Conservation (phyloP, 2,329 filamentous ascomycete genomes). For the Diplodia scrobiculata region DNA sequence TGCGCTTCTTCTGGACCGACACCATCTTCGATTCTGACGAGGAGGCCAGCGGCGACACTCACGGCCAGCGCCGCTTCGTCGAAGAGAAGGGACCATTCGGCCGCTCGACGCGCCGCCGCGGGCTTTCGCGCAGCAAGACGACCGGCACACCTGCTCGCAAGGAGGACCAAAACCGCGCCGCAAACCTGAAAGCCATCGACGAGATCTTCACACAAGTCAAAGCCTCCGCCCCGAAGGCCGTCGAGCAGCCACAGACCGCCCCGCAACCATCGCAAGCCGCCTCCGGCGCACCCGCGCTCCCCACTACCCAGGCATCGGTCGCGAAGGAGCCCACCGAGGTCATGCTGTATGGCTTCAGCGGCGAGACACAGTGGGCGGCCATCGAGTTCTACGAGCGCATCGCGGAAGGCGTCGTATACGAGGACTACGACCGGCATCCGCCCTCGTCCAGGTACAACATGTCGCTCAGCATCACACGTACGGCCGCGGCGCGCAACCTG, state of each 20-base stretch:
- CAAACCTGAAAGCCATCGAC: slow-evolving; percentile 52
- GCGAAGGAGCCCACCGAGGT: slow-evolving; percentile 70
- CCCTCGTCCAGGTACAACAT: slow-evolving; percentile 72
- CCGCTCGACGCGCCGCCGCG: slow-evolving; percentile 50
- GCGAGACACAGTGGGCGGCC: slow-evolving; percentile 72
- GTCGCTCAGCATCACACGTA: slow-evolving; percentile 71
- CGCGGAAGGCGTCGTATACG: slow-evolving; percentile 77
- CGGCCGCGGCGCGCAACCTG: slow-evolving; percentile 67
- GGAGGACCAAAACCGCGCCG: slow-evolving; percentile 54
- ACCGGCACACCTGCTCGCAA: slow-evolving; percentile 61
- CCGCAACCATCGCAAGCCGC: slow-evolving; percentile 30
- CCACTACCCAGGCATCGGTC: slow-evolving; percentile 42
- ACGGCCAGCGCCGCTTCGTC: slow-evolving; percentile 56
- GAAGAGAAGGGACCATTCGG: slow-evolving; percentile 67
- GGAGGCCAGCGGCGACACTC: slow-evolving; percentile 38
- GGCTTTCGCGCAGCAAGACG: slow-evolving; percentile 56
- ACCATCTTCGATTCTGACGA: slow-evolving; percentile 35
- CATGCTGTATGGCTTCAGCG: slow-evolving; percentile 80
- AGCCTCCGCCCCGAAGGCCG: slow-evolving; percentile 21
- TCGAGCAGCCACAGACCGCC: slow-evolving; percentile 25
- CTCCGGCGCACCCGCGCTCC: slow-evolving; percentile 44
- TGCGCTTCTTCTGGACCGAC: slow-evolving; percentile 19
- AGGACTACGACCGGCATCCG: slow-evolving; percentile 89
- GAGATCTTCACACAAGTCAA: slow-evolving; percentile 49
- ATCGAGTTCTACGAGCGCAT: slow-evolving; percentile 86